These are phyloP conservation scores for Eucalyptus decipiens DNA, from an alignment of 345 rosid species.

Conservation along the genomic window DNA sequence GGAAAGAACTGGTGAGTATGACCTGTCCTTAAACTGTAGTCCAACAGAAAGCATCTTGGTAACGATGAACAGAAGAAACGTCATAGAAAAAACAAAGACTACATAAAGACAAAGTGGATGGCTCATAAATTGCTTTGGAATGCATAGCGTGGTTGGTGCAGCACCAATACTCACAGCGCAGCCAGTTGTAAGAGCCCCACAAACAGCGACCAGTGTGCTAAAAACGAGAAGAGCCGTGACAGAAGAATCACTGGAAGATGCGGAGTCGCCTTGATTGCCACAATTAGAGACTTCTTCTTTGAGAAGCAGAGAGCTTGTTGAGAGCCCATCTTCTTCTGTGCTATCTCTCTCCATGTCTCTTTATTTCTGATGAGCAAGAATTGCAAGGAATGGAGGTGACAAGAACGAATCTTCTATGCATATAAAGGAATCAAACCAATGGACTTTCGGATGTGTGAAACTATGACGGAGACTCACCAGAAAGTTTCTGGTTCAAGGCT, in stretches of 20 bases:
- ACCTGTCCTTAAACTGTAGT: background rate
- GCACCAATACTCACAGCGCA: background rate
- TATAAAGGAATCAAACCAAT: background rate
- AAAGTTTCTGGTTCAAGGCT: background rate
- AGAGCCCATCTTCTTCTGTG: background rate
- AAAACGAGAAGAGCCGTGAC: slow-evolving; percentile 12
- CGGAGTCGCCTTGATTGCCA: background rate
- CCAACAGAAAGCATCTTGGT: background rate
- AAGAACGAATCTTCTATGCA: background rate
- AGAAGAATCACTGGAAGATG: background rate
- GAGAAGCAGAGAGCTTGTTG: background rate
- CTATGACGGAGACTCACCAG: background rate
- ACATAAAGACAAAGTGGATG: background rate
- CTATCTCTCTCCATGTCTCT: background rate
- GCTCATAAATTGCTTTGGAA: background rate
- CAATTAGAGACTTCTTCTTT: background rate
- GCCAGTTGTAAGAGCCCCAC: background rate
- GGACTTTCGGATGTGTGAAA: background rate
- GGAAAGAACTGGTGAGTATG: background rate
- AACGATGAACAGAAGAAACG: background rate
- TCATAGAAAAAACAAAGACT: background rate
- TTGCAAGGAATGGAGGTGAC: background rate
- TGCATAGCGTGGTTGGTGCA: background rate
- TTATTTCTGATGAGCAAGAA: background rate
- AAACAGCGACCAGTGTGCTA: slow-evolving; percentile 32